Base-by-base conservation (phyloP, 2,329 filamentous ascomycete genomes). In the Ascochyta pisi region DNA sequence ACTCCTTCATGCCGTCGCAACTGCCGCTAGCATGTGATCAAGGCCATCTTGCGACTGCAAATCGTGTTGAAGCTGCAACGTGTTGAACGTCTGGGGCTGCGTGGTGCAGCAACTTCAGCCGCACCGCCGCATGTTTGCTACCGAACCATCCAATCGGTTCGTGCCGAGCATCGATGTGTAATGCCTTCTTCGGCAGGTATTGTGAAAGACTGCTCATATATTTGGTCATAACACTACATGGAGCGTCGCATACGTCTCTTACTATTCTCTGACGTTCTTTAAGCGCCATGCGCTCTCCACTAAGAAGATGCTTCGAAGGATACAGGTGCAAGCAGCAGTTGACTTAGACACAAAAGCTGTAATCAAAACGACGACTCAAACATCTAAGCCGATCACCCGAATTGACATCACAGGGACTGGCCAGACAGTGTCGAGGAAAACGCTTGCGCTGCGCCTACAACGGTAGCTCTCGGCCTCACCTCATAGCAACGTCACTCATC, bases 401-500 rank as follows among this genome's bases (percentile, higher is more conserved):
- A 29, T 39, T 56, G 47, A 48, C 31, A 42, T 46, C 29, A 55
- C 46, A 35, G 4, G 27, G 34, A 40, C 15, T 35, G 26, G 13
- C 35, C 52, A 50, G 40, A 54, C 27, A 22, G 4, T 38, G 23
- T 44, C 24, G 24, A 33, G 24, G 26, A 39, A 50, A 27, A 50
- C 41, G 41, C 52, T 55, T 55, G 29, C 46, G 46, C 34, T 55
- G 22, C 29, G 52, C 52, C 45, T 43, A 41, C 45, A 44, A 29
- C 22, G 41, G 27, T 24, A 35, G 6, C 19, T 39, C 38, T 46
- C n/a, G 33, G 26, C 23, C 22, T 39, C 41, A 55, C 46, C 52
- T 55, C 52, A 55, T 56, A 42, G 19, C 19, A 56, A 56, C 53
- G 53, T 56, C 53, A 56, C 42, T 47, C 13, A 16, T 46, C n/a